Conservation (phyloP, 805 yeast species). For the Nakazawaea populi region DNA sequence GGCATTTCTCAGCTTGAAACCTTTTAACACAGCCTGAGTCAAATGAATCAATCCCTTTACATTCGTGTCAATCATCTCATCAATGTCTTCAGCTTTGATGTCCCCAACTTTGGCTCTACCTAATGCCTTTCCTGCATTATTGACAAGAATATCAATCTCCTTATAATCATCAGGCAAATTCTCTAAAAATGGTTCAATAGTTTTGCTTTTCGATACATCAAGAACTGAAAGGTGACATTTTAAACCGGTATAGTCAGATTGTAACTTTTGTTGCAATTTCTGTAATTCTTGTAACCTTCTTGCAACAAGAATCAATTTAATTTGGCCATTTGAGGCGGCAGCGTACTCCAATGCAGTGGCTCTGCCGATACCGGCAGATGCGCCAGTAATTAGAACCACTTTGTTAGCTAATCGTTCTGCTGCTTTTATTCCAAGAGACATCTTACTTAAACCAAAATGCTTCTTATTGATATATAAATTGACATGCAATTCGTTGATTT, state of each 20-base stretch:
- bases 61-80: constrained; percentile 78
- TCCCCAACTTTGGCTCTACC: constrained; percentile 76
- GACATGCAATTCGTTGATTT: not conserved
- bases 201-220: constrained; percentile 36
- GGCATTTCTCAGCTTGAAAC: constrained; percentile 59
- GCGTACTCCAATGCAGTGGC: constrained; percentile 90
- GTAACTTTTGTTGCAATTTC: constrained; percentile 31
- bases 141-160: constrained; percentile 60
- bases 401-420: constrained; percentile 79
- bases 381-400: constrained; percentile 86
- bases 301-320: constrained; percentile 46
- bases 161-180: constrained; percentile 39
- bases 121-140: constrained; percentile 76
- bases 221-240: constrained; percentile 28
- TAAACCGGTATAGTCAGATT: constrained; percentile 26
- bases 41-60: constrained; percentile 80
- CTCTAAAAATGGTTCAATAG: constrained; percentile 38
- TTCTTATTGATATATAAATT: constrained; percentile 20
- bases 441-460: constrained; percentile 52
- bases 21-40: constrained; percentile 73
- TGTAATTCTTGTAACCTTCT: constrained; percentile 44
- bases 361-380: constrained; percentile 91
- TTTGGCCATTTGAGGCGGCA: constrained; percentile 44
- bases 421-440: constrained; percentile 70
- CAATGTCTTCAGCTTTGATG: constrained; percentile 57